Evolutionary conservation across 2,329 filamentous ascomycete genomes (phyloP).

Genomic region (Pseudocercospora pini-densiflorae): DNA sequence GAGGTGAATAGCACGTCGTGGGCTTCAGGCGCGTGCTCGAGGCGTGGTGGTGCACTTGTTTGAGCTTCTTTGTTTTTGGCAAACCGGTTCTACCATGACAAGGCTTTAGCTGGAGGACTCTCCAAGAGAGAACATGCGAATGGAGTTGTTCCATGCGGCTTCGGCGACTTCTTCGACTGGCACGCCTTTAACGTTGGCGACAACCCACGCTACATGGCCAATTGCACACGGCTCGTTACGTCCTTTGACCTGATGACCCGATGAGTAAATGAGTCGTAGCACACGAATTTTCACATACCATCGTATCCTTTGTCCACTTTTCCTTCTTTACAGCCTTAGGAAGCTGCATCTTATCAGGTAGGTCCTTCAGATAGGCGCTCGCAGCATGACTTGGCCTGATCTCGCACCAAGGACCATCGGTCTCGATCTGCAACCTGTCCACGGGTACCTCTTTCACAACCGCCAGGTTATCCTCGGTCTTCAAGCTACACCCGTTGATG

Average conservation of each 20-base stretch:
- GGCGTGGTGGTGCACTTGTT: no score
- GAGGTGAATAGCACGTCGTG: neutral
- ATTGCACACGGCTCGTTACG: slow-evolving; percentile 93
- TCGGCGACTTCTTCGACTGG: slow-evolving; percentile 82
- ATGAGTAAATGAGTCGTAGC: neutral
- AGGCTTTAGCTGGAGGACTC: slow-evolving; percentile 38
- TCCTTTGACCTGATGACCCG: slow-evolving; percentile 62
- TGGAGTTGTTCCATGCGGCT: slow-evolving; percentile 81
- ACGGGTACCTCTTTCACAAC: slow-evolving; percentile 82
- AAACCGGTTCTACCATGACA: neutral
- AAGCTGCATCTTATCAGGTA: slow-evolving; percentile 59
- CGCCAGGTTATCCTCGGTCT: slow-evolving; percentile 86
- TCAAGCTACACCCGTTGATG: slow-evolving; percentile 96
- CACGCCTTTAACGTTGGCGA: slow-evolving; percentile 84
- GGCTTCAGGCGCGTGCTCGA: neutral
- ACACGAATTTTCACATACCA: slow-evolving; percentile 59
- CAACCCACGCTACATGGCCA: slow-evolving; percentile 81
- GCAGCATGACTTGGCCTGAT: slow-evolving; percentile 88
- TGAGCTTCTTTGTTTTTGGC: neutral
- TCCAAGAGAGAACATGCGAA: slow-evolving; percentile 76
- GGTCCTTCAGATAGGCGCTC: slow-evolving; percentile 71
- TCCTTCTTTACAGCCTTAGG: slow-evolving; percentile 94
- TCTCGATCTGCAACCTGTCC: slow-evolving; percentile 87
- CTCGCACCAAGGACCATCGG: slow-evolving; percentile 97
- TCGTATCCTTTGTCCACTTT: slow-evolving; percentile 82